Percentiles rank a stretch among this genome's conserved stretches.
Evolutionary conservation across 2,329 filamentous ascomycete species (phyloP).

Genomic region (Lecanicillium sp.): DNA sequence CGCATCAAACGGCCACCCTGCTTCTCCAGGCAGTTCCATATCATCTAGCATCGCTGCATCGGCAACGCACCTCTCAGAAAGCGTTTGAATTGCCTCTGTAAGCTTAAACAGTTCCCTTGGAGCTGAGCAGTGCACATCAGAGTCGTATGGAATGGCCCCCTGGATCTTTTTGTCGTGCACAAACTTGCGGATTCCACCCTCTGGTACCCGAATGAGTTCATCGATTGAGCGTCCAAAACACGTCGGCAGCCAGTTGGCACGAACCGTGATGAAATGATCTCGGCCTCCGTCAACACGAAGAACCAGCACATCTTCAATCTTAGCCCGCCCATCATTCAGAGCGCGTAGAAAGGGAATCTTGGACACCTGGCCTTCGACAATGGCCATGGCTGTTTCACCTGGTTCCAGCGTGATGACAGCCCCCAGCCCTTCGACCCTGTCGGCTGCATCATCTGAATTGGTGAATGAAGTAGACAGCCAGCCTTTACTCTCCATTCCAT

Average conservation of each 20-base stretch:
- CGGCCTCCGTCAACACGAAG: constrained; percentile 75
- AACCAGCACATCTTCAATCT: constrained; percentile 80
- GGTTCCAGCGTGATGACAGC: constrained; percentile 65
- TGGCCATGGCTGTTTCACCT: constrained; percentile 69
- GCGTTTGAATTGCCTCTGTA: constrained; percentile 65
- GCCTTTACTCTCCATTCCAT: constrained; percentile 28
- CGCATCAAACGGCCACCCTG: constrained; percentile 54
- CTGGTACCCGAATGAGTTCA: constrained; percentile 79
- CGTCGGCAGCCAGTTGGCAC: constrained; percentile 70
- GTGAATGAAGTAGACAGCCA: constrained; percentile 70
- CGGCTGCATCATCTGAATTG: constrained; percentile 24
- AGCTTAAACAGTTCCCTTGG: constrained; percentile 85
- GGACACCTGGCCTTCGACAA: constrained; percentile 60
- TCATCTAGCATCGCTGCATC: constrained; percentile 56
- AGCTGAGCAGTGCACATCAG: constrained; percentile 65
- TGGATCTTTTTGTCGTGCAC: constrained; percentile 27
- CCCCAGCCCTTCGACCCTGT: constrained; percentile 19
- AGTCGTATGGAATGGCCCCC: constrained; percentile 46
- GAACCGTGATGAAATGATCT: constrained; percentile 85
- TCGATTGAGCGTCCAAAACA: constrained; percentile 81
- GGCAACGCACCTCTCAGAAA: constrained; percentile 49
- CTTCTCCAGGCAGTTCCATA: constrained; percentile 40
- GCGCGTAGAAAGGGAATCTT: constrained; percentile 55
- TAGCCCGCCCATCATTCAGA: constrained; percentile 60
- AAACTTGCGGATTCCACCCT: constrained; percentile 62